phyloP scores from a whole-genome alignment of 495 filamentous ascomycete species.

The Penicillium fimorum region DNA sequence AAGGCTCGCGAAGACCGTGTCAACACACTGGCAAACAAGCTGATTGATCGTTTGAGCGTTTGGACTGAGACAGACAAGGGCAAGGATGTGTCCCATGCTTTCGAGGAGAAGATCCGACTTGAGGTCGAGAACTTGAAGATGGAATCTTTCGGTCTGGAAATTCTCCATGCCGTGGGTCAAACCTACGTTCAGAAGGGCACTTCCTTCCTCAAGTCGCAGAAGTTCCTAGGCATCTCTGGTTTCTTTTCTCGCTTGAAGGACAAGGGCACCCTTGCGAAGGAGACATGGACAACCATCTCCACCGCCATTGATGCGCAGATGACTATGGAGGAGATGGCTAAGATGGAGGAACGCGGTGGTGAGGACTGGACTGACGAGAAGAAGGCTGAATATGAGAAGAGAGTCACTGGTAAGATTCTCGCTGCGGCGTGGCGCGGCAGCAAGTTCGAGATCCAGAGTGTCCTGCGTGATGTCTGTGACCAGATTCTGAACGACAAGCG shows the following conservation, averaged over 20 bases:
- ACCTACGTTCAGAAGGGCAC: constrained; percentile 87
- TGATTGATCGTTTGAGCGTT: constrained; percentile 85
- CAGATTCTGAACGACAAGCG: constrained; percentile 73
- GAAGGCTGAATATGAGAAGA: constrained; percentile 91
- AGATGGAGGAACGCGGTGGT: constrained; percentile 89
- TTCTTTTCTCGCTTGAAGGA: constrained; percentile 94
- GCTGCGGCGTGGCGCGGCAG: constrained; percentile 95
- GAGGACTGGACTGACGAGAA: constrained; percentile 99
- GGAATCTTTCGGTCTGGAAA: constrained; percentile 97
- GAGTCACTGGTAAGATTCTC: constrained; percentile 97
- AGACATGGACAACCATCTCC: constrained; percentile 96
- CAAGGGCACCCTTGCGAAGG: constrained; percentile 93
- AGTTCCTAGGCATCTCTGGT: constrained; percentile 92
- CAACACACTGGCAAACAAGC: constrained; percentile 74
- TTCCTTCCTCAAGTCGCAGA: constrained; percentile 87
- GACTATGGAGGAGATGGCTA: constrained; percentile 99
- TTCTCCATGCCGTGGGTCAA: constrained; percentile 88
- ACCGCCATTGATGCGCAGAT: constrained; percentile 97
- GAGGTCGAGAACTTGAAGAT: constrained; percentile 99
- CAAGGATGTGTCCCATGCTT: constrained; percentile 77
- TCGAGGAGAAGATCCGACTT: constrained; percentile 88
- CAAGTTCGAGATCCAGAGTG: constrained; percentile 97
- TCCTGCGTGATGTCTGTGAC: constrained; percentile 85
- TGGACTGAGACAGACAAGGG: constrained; percentile 98
- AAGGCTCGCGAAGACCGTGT: constrained; percentile 88